Evolutionary conservation across 176 grass and related monocot species (phyloP).

Genomic region (Canna indica): DNA sequence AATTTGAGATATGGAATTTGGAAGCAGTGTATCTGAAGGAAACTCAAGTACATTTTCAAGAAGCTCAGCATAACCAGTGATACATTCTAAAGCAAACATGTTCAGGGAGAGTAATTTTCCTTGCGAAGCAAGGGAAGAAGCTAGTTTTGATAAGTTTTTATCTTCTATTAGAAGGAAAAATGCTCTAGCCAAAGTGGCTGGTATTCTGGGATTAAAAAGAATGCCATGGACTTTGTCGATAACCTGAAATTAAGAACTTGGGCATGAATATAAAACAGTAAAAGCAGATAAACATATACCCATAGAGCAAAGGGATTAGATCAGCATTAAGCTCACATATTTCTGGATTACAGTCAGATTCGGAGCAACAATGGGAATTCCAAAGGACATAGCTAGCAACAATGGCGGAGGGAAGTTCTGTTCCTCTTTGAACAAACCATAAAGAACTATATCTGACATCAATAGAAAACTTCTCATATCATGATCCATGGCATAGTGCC

Average conservation of each 20-base stretch:
- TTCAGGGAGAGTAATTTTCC: constrained; percentile 62
- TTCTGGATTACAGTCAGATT: constrained; percentile 79
- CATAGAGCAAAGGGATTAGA: background rate
- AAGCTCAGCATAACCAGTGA: constrained; percentile 64
- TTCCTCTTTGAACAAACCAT: constrained; percentile 71
- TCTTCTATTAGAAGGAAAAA: constrained; percentile 58
- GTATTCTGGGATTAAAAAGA: constrained; percentile 53
- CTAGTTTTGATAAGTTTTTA: constrained; percentile 41
- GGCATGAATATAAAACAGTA: background rate
- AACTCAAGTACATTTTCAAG: constrained; percentile 72
- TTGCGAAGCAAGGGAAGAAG: constrained; percentile 47
- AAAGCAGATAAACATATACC: background rate
- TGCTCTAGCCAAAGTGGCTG: constrained; percentile 37
- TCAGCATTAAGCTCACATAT: constrained; percentile 54
- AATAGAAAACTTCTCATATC: constrained; percentile 48
- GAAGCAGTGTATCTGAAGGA: constrained; percentile 67
- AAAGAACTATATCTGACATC: constrained; percentile 68
- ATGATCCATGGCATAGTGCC: constrained; percentile 58
- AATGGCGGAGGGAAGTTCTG: constrained; percentile 78
- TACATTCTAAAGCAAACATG: constrained; percentile 83
- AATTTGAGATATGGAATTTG: constrained; percentile 49
- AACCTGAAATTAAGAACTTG: constrained; percentile 37
- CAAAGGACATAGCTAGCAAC: constrained; percentile 70
- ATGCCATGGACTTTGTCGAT: constrained; percentile 57
- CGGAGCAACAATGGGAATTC: constrained; percentile 66